Evolutionary conservation across 2,329 filamentous ascomycete species (phyloP).

Genomic region (Dryadomyces quercus-mongolicae): DNA sequence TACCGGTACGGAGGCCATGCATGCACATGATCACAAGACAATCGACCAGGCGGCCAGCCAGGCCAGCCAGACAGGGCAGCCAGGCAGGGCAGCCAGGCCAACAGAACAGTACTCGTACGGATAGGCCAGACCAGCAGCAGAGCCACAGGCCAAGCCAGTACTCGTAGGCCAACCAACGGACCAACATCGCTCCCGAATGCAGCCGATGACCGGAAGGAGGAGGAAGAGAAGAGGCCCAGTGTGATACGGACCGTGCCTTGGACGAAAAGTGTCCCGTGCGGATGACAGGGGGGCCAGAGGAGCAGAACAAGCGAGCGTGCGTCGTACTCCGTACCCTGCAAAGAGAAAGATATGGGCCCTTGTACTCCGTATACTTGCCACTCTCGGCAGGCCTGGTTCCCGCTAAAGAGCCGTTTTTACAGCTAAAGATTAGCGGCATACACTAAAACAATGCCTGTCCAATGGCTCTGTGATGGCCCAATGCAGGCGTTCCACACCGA

Average conservation of each 20-base stretch:
- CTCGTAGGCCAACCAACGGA: too few species aligned
- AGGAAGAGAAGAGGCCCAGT: neutral
- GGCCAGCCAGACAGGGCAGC: too few species aligned
- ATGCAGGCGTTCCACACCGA: constrained; percentile 2
- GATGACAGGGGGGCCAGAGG: neutral
- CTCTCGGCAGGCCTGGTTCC: neutral
- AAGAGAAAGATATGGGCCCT: too few species aligned
- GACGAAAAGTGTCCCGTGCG: neutral
- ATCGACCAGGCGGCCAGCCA: too few species aligned
- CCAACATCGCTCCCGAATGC: neutral
- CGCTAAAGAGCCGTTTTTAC: neutral
- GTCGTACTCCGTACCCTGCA: too few species aligned
- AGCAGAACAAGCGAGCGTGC: too few species aligned
- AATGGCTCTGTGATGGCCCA: neutral
- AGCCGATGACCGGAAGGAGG: neutral
- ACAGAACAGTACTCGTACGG: too few species aligned
- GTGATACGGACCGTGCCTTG: neutral
- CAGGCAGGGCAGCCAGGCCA: too few species aligned
- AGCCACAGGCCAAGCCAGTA: too few species aligned
- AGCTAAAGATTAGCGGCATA: neutral
- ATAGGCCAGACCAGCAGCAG: neutral
- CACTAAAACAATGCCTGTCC: neutral
- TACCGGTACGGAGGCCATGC: too few species aligned
- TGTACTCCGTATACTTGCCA: neutral
- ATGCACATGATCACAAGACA: too few species aligned